Percentiles rank a stretch among this genome's conserved stretches.
These are phyloP conservation scores for Parmelia sp. DNA, from an alignment of 495 filamentous ascomycete species.

Conservation along the genomic window DNA sequence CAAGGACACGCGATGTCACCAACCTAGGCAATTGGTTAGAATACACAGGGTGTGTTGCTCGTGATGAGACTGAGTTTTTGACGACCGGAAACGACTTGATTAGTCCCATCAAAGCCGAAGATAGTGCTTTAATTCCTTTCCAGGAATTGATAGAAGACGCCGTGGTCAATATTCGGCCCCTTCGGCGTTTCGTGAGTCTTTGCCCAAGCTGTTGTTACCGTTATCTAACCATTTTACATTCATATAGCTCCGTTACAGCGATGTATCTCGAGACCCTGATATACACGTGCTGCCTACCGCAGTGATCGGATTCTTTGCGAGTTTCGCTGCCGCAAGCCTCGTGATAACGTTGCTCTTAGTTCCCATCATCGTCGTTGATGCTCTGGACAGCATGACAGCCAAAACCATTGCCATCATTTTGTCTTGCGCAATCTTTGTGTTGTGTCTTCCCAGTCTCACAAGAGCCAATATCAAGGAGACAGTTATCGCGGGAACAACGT, in stretches of 20 bases:
- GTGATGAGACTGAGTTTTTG: constrained; percentile 31
- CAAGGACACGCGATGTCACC: constrained; percentile 21
- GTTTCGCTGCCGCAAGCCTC: constrained; percentile 24
- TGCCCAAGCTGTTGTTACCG: neutral
- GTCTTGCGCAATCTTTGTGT: constrained; percentile 21
- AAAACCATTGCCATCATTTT: constrained; percentile 30
- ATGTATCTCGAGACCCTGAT: constrained; percentile 25
- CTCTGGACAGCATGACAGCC: constrained; percentile 20
- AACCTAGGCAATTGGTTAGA: constrained; percentile 34
- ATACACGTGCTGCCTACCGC: constrained; percentile 29
- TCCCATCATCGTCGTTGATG: constrained; percentile 31
- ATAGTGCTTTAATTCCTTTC: constrained; percentile 28
- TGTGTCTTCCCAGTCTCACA: constrained; percentile 17
- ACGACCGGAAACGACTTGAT: constrained; percentile 26
- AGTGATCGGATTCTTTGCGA: constrained; percentile 25
- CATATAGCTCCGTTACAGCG: neutral
- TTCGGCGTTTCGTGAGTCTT: neutral
- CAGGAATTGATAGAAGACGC: constrained; percentile 26
- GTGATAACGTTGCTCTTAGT: constrained; percentile 31
- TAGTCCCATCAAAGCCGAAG: constrained; percentile 30
- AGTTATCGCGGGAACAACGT: constrained; percentile 22
- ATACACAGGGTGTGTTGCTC: constrained; percentile 25
- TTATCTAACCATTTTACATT: neutral
- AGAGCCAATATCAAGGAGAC: constrained; percentile 21
- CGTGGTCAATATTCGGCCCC: neutral